A percentile compares a stretch with the other conserved stretches of the same genome.
Conservation (phyloP, 2,329 filamentous ascomycete species). For the Sclerotinia borealis region DNA sequence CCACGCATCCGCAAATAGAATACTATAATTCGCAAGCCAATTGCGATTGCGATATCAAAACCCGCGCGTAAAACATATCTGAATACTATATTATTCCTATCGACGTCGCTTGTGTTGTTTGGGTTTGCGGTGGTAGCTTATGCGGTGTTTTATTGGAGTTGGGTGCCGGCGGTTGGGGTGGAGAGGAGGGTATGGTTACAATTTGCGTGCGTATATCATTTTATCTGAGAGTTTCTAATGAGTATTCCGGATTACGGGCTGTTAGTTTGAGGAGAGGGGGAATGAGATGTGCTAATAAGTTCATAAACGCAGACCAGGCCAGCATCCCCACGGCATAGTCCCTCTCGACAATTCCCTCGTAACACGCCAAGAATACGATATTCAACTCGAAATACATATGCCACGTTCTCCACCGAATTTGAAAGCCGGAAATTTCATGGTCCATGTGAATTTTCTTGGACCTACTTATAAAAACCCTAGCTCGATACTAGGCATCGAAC, state of each 20-base stretch:
- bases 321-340: conserved; percentile 31
- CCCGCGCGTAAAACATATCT: conserved; percentile 60
- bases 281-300: not conserved
- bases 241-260: too few relatives aligned
- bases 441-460: conserved; percentile 66
- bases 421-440: conserved; percentile 87
- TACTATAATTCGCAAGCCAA: conserved; percentile 42
- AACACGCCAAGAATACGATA: conserved; percentile 75
- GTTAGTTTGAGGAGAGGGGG: too few relatives aligned
- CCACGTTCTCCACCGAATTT: conserved; percentile 74
- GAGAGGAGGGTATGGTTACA: conserved; percentile 58
- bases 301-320: conserved; percentile 34
- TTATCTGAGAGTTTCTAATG: not conserved
- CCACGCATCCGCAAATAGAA: conserved; percentile 38
- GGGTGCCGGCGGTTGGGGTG: conserved; percentile 60
- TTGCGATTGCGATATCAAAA: conserved; percentile 52
- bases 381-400: conserved; percentile 67
- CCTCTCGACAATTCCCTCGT: conserved; percentile 46
- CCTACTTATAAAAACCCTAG: conserved; percentile 35
- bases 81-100: conserved; percentile 39
- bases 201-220: conserved; percentile 44
- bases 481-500: conserved; percentile 25
- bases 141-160: conserved; percentile 60
- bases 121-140: conserved; percentile 55
- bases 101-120: conserved; percentile 48